Percentiles rank a stretch among this genome's conserved stretches.
phyloP scores from a whole-genome alignment of 1,284 basidiomycete species.

The Ustilago curta region DNA sequence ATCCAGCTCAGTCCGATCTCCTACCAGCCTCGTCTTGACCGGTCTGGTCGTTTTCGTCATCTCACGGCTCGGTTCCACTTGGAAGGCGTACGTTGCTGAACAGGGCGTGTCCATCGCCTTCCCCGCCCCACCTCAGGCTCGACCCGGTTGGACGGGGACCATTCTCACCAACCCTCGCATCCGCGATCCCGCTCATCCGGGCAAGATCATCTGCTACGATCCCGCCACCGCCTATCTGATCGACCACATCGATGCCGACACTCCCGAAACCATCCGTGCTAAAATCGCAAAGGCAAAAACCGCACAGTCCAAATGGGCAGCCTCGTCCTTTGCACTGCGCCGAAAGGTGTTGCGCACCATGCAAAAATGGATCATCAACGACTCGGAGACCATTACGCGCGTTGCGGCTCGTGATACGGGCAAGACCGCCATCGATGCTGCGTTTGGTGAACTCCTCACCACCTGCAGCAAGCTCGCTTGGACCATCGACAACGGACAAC shows the following conservation, averaged over 20 bases:
- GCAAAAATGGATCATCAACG: conserved; percentile 88
- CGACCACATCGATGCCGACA: conserved; percentile 78
- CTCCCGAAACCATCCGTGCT: conserved; percentile 75
- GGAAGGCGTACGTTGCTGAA: conserved; percentile 20
- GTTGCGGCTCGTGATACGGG: conserved; percentile 95
- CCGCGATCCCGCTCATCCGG: conserved; percentile 31
- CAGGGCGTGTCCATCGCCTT: conserved; percentile 33
- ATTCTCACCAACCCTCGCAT: conserved; percentile 39
- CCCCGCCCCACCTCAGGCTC: conserved; percentile 43
- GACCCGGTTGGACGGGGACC: conserved; percentile 48
- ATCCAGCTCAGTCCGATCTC: conserved; percentile 32
- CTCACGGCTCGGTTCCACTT: conserved; percentile 13
- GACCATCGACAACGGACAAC: conserved; percentile 59
- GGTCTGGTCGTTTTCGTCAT: conserved; percentile 33
- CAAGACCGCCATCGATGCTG: conserved; percentile 80
- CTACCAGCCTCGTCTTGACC: conserved; percentile 36
- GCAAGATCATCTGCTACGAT: conserved; percentile 86
- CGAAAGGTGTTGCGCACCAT: conserved; percentile 84
- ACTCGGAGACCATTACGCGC: conserved; percentile 84
- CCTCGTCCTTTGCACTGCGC: conserved; percentile 81
- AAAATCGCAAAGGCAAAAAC: conserved; percentile 78
- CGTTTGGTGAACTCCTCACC: conserved; percentile 69
- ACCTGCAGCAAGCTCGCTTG: conserved; percentile 64
- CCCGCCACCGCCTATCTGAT: conserved; percentile 87
- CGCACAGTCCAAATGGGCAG: conserved; percentile 80